phyloP scores from a whole-genome alignment of 306 rosid species.

The Castanospermum australe region DNA sequence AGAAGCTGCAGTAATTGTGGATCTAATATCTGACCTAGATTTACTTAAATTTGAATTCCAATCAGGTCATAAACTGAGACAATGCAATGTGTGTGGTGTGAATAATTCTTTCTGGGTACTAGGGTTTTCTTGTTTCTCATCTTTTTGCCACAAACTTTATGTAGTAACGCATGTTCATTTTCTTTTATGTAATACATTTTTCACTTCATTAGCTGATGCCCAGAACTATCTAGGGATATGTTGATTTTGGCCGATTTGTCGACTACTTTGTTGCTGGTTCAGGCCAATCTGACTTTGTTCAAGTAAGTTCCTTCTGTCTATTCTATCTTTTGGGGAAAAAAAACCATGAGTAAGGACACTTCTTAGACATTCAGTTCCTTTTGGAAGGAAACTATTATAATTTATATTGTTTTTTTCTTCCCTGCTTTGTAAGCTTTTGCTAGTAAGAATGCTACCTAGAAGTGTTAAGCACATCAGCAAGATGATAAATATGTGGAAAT shows the following conservation, averaged over 20 bases:
- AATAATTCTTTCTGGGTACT: background rate
- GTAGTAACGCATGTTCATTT: background rate
- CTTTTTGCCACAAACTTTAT: background rate
- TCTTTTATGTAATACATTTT: slow-evolving; percentile 20
- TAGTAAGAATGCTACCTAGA: background rate
- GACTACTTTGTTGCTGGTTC: slow-evolving; percentile 79
- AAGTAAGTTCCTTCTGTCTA: slow-evolving; percentile 55
- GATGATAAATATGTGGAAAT: slow-evolving; percentile 23
- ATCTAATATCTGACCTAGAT: background rate
- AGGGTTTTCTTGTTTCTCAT: slow-evolving; percentile 2
- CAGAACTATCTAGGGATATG: slow-evolving; percentile 69
- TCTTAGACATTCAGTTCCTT: background rate
- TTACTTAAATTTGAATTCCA: background rate
- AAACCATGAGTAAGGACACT: slow-evolving; percentile 8
- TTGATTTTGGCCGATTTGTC: slow-evolving; percentile 82
- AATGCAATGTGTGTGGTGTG: background rate
- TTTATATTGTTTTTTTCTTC: background rate
- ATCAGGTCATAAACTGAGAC: background rate
- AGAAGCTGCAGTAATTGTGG: background rate
- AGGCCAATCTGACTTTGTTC: slow-evolving; percentile 70
- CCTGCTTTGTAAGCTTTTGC: slow-evolving; percentile 2
- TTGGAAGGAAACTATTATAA: slow-evolving; percentile 3
- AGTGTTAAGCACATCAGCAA: background rate
- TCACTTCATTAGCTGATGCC: slow-evolving; percentile 30
- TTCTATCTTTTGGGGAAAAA: background rate